These are phyloP conservation scores for Malbranchea zuffiana DNA, from an alignment of 2,329 filamentous ascomycete genomes.

Conservation along the genomic window DNA sequence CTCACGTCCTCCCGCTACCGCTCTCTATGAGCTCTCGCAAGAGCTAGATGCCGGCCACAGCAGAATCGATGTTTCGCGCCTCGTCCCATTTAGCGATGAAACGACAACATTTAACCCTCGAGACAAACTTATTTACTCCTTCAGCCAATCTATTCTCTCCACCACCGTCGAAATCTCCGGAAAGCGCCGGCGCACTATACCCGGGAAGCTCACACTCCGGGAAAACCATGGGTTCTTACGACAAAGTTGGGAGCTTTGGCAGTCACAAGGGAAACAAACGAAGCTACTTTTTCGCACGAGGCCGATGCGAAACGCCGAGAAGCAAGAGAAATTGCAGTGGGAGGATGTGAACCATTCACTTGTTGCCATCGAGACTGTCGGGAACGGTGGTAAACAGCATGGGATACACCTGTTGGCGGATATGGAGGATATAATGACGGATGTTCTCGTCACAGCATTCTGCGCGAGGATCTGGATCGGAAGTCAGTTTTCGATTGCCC, in stretches of 20 bases:
- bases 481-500: slow-evolving; percentile 8
- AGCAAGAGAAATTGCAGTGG: slow-evolving; percentile 11
- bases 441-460: slow-evolving; percentile 14
- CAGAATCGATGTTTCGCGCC: slow-evolving; percentile 12
- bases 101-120: slow-evolving; percentile 4
- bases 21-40: slow-evolving; percentile 13
- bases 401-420: slow-evolving; percentile 13
- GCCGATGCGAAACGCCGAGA: slow-evolving; percentile 9
- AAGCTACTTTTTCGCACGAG: slow-evolving; percentile 13
- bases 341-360: slow-evolving; percentile 10
- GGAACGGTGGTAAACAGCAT: slow-evolving; percentile 4
- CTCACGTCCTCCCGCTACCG: slow-evolving; percentile 9
- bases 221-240: slow-evolving; percentile 9
- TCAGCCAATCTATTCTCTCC: slow-evolving; percentile 10
- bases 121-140: slow-evolving; percentile 14
- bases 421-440: slow-evolving; percentile 13
- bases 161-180: slow-evolving; percentile 14
- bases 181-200: slow-evolving; percentile 12
- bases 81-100: slow-evolving; percentile 5
- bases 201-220: slow-evolving; percentile 9
- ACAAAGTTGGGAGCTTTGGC: slow-evolving; percentile 13
- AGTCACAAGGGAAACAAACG: slow-evolving; percentile 2
- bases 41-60: slow-evolving; percentile 12
- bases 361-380: slow-evolving; percentile 13
- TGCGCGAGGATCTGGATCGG: slow-evolving; percentile 15